Conservation (phyloP, 2,329 filamentous ascomycete genomes). For the Nemania bipapillata region DNA sequence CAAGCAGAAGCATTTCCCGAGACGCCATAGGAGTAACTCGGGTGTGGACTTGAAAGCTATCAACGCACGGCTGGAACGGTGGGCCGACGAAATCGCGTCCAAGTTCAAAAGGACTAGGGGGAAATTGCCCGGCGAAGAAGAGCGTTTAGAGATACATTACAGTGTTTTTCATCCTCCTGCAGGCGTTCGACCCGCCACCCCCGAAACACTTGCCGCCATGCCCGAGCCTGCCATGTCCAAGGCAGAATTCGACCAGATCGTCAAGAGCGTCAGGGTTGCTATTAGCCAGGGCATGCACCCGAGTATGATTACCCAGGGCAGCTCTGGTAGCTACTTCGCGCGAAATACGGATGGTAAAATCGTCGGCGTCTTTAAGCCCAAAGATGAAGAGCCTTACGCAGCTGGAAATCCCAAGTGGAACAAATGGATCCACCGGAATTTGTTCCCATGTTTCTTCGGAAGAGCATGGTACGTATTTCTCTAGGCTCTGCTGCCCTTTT, state of each 20-base stretch:
- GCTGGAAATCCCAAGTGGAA: slow-evolving; percentile 99
- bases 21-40: slow-evolving; percentile 72
- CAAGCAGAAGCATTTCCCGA: slow-evolving; percentile 59
- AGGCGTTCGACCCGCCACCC: slow-evolving; percentile 81
- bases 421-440: slow-evolving; percentile 97
- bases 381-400: slow-evolving; percentile 98
- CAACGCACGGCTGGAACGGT: slow-evolving; percentile 91
- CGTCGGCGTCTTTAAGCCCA: slow-evolving; percentile 97
- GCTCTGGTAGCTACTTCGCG: slow-evolving; percentile 97
- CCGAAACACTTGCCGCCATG: slow-evolving; percentile 74
- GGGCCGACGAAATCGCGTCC: slow-evolving; percentile 97
- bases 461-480: slow-evolving; percentile 74
- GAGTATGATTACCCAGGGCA: slow-evolving; percentile 95
- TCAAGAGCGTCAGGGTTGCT: slow-evolving; percentile 88
- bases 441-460: slow-evolving; percentile 97
- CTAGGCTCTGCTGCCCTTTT: neutral
- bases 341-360: slow-evolving; percentile 91
- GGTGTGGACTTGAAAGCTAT: slow-evolving; percentile 98
- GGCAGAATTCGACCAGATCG: slow-evolving; percentile 84
- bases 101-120: slow-evolving; percentile 90
- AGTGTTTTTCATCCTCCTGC: slow-evolving; percentile 96
- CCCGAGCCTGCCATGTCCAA: slow-evolving; percentile 75
- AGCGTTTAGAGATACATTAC: slow-evolving; percentile 93
- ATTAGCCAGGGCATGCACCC: slow-evolving; percentile 93
- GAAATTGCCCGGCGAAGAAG: slow-evolving; percentile 78